Base-by-base conservation (phyloP, 2,329 filamentous ascomycete genomes). In the Onygenales sp. region DNA sequence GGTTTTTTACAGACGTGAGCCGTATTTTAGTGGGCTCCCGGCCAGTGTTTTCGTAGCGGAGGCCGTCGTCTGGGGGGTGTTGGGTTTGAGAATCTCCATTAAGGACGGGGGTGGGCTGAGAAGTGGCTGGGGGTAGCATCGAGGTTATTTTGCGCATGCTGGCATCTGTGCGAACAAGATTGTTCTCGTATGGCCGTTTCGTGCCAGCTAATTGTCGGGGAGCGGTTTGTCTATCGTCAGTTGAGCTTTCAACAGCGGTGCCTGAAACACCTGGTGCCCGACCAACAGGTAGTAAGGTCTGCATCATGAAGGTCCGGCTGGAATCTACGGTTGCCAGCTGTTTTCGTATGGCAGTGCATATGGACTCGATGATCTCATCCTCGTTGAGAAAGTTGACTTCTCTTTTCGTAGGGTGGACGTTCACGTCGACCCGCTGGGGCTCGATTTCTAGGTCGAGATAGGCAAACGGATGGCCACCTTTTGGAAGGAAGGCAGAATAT, bases 331-430 rank as follows among this genome's bases (percentile, higher is more conserved):
- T 85, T 9, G 89, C 86, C 3, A 98, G 78, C 59, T 86, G 86
- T 7, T 81, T 77, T 51, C 87, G 81, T 21, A 98, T 86, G 51
- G 87, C 81, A 56, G 85, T 82, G 71, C 91, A 96, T 4, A 98
- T 84, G 11, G 82, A 80, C 58, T 93, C 87, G 46, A 93, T 86
- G 45, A 98, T 95, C 61, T 98, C 93, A 58, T 98, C 93, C 67
- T 98, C 93, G 57, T 97, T 95, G 21, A 98, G 77, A 62, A 98
- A 97, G 64, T 97, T 93, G 17, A 98, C 93, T 66, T 98, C 92
- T 49, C 89, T 80, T 69, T 98, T 98, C 0, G 93, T 98, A 0
- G 93, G 93, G 68, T 98, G 93, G 0, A 98, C 87, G 61, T 98
- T 98, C 65, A 98, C 94, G 67, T 98, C 93, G 3, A 98, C 89